Base-by-base conservation (phyloP, 768 basidiomycete species). In the Serendipita indica region DNA sequence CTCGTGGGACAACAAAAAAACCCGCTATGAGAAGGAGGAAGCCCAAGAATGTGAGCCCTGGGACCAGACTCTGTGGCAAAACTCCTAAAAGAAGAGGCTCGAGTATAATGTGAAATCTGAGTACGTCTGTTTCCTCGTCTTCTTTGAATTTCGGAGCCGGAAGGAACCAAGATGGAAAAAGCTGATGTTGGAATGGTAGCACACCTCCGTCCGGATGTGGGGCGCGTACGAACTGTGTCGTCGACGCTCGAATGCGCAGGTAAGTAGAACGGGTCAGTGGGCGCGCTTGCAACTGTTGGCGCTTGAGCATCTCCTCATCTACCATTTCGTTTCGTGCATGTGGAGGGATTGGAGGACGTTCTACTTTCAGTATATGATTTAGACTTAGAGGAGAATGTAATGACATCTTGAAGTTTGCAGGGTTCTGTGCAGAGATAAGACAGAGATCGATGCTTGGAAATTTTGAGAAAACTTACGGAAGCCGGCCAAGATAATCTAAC, bases 401-500 rank as follows among this genome's bases (percentile, higher is more conserved):
- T 4, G 49, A 54, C 10, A 54, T 27, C 32, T 2, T 33, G n/a
- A 54, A 54, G 32, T 54, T 28, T 25, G 30, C 49, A 5, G 49
- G 49, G 1, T 18, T 27, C 49, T 54, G 27, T 18, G n/a, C 7
- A 43, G 49, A 46, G n/a, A 30, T 54, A 10, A n/a, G 4, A 33
- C 4, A 5, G 16, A 54, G 10, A 22, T 10, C 12, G 32, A 18
- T 28, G 10, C 12, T 18, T 7, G 7, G 10, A 1, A n/a, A 10
- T 20, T 2, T 1, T n/a, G 32, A 30, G 12, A 16, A 16, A 27
- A 30, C 49, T 54, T 18, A 54, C 49, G n/a, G 49, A 54, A 33
- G 49, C 49, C 7, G 49, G 49, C 49, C 25, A 54, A 10, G 49
- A 54, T 28, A 54, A 16, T 28, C 49, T 54, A 7, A 54, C 25